phyloP scores from a whole-genome alignment of 495 filamentous ascomycete species.

The Talaromyces wortmannii region DNA sequence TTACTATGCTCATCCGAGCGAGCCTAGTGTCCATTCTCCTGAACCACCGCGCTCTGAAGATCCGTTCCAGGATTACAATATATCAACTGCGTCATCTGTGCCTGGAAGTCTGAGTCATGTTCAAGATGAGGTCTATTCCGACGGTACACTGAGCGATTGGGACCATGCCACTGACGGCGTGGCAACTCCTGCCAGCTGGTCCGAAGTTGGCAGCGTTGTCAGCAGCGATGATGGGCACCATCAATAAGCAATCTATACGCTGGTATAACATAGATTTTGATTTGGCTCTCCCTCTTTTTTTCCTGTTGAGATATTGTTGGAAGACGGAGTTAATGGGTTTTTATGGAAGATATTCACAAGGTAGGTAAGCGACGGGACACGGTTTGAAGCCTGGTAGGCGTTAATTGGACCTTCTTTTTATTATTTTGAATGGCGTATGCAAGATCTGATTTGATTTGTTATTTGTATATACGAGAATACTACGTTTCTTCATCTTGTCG shows the following conservation, averaged over 20 bases:
- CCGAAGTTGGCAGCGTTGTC: slow-evolving; percentile 67
- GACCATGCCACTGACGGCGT: slow-evolving; percentile 42
- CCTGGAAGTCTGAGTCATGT: slow-evolving; percentile 31
- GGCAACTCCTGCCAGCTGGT: slow-evolving; percentile 67
- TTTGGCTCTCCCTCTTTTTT: too few relatives aligned
- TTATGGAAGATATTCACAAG: too few relatives aligned
- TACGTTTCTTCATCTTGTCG: too few relatives aligned
- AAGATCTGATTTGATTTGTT: too few relatives aligned
- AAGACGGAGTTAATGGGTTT: too few relatives aligned
- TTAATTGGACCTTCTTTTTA: too few relatives aligned
- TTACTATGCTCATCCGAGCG: slow-evolving; percentile 28
- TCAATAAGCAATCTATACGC: slow-evolving; percentile 8
- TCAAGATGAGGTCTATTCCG: slow-evolving; percentile 26
- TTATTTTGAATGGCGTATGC: too few relatives aligned
- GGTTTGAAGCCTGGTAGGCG: too few relatives aligned
- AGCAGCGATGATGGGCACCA: slow-evolving; percentile 44
- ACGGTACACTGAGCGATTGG: slow-evolving; percentile 62
- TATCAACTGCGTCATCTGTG: slow-evolving; percentile 27
- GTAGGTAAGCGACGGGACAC: too few relatives aligned
- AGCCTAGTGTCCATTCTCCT: slow-evolving; percentile 21
- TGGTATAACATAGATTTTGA: background rate
- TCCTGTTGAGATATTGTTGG: too few relatives aligned
- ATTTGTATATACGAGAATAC: too few relatives aligned
- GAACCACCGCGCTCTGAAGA: slow-evolving; percentile 16
- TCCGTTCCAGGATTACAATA: slow-evolving; percentile 11